These are phyloP conservation scores for Starmerella powellii DNA, from an alignment of 805 yeast species.

Conservation along the genomic window DNA sequence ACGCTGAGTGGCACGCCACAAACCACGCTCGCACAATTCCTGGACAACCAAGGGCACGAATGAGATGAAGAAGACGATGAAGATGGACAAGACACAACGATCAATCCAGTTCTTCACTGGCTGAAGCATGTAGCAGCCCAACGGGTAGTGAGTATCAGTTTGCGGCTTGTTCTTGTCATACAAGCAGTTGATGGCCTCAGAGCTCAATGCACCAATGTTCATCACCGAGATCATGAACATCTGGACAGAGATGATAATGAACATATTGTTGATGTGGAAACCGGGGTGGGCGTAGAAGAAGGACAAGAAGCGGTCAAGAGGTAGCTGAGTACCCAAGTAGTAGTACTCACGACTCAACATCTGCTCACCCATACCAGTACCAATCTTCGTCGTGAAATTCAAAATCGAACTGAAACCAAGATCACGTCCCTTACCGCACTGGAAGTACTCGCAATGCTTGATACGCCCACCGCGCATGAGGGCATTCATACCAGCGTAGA, in stretches of 20 bases:
- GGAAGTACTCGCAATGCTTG: constrained; percentile 90
- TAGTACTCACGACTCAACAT: constrained; percentile 82
- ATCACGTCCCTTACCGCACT: constrained; percentile 95
- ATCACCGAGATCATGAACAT: constrained; percentile 69
- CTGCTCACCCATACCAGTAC: constrained; percentile 98
- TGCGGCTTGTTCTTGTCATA: constrained; percentile 56
- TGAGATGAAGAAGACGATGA: constrained; percentile 85
- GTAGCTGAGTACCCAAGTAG: constrained; percentile 78
- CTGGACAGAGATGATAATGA: constrained; percentile 78
- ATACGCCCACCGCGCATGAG: constrained; percentile 81
- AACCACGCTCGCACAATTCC: constrained; percentile 76
- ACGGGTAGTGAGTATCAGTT: constrained; percentile 60
- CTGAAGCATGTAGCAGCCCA: constrained; percentile 73
- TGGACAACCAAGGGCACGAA: constrained; percentile 80
- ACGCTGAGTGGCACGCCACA: constrained; percentile 59
- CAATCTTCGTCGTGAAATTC: constrained; percentile 89
- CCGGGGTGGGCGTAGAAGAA: constrained; percentile 97
- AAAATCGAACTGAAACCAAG: constrained; percentile 84
- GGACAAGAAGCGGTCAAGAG: constrained; percentile 78
- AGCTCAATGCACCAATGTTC: constrained; percentile 64
- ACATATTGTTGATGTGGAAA: constrained; percentile 81
- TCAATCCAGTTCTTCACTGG: constrained; percentile 89
- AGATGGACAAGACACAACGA: constrained; percentile 75
- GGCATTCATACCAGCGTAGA: constrained; percentile 91
- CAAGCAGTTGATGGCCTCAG: constrained; percentile 58